Evolutionary conservation across 2,329 filamentous ascomycete genomes (phyloP).

Genomic region (Trichoderma sp.): DNA sequence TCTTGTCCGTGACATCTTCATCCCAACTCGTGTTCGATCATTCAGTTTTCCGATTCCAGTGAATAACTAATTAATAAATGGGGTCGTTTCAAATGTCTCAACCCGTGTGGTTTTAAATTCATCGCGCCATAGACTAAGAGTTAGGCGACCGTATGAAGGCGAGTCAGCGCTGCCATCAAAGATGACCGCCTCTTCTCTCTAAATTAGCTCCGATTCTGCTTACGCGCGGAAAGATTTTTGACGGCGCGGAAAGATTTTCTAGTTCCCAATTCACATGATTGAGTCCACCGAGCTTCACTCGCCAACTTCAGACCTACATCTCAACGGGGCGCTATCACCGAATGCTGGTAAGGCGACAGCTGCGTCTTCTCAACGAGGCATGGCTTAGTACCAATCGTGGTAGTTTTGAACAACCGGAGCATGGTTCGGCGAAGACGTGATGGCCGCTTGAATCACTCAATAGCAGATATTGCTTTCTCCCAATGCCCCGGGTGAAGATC

Average conservation of each 20-base stretch:
- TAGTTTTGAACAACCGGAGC: neutral
- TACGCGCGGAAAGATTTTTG: slow-evolving; percentile 9
- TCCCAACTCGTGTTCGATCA: neutral
- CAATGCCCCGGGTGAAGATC: neutral
- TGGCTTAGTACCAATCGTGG: neutral
- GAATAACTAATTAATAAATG: neutral
- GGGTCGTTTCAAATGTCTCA: neutral
- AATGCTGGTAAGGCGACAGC: neutral
- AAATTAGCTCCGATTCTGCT: neutral
- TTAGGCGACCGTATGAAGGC: neutral
- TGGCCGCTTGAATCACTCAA: neutral
- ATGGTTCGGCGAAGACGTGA: neutral
- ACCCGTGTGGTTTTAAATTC: neutral
- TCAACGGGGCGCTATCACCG: neutral
- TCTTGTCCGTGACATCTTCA: neutral
- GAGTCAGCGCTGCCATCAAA: neutral
- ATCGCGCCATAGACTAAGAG: slow-evolving; percentile 9
- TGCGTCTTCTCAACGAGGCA: neutral
- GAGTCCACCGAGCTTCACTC: neutral
- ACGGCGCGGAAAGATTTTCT: slow-evolving; percentile 9
- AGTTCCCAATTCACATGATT: neutral
- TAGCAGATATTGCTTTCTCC: neutral
- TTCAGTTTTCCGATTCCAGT: neutral
- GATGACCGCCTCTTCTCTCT: neutral
- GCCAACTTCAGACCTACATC: neutral